These are phyloP conservation scores for Lipomyces yamadae DNA, from an alignment of 805 yeast species.

Conservation along the genomic window DNA sequence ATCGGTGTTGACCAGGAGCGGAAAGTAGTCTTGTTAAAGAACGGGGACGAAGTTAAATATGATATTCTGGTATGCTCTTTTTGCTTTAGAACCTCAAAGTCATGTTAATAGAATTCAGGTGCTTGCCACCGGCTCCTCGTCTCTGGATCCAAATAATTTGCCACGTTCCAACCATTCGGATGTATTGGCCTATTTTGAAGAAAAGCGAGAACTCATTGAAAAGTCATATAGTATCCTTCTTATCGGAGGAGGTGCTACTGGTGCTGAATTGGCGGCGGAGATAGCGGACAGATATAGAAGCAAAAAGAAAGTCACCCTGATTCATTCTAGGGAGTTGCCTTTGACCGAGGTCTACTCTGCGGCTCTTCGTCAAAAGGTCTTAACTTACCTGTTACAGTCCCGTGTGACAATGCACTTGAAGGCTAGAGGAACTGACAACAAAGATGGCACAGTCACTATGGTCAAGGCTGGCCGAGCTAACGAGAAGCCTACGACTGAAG, in stretches of 20 bases:
- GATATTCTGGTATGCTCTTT: constrained; percentile 14
- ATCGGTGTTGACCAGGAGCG: constrained; percentile 16
- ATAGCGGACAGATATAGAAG: constrained; percentile 48
- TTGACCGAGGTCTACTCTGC: constrained; percentile 29
- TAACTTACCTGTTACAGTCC: constrained; percentile 30
- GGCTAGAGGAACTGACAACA: constrained; percentile 24
- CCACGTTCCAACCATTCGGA: constrained; percentile 15
- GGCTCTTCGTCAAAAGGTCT: constrained; percentile 27
- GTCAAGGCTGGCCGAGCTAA: not conserved
- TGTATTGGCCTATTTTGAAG: constrained; percentile 16
- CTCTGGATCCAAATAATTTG: constrained; percentile 13
- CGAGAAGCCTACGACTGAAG: constrained; percentile 13
- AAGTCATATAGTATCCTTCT: constrained; percentile 50
- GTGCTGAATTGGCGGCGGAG: constrained; percentile 58
- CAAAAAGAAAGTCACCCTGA: constrained; percentile 45
- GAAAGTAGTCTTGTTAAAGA: constrained; percentile 18
- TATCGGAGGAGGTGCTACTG: constrained; percentile 60
- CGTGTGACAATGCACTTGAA: constrained; percentile 36
- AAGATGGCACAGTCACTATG: constrained; percentile 24
- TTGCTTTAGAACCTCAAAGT: not conserved
- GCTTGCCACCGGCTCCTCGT: constrained; percentile 31
- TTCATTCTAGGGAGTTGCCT: constrained; percentile 35
- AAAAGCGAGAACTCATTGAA: constrained; percentile 42
- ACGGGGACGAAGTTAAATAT: constrained; percentile 16
- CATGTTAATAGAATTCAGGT: constrained; percentile 5